These are phyloP conservation scores for Primulina huaijiensis DNA, from an alignment of 257 asterid species.

Conservation along the genomic window DNA sequence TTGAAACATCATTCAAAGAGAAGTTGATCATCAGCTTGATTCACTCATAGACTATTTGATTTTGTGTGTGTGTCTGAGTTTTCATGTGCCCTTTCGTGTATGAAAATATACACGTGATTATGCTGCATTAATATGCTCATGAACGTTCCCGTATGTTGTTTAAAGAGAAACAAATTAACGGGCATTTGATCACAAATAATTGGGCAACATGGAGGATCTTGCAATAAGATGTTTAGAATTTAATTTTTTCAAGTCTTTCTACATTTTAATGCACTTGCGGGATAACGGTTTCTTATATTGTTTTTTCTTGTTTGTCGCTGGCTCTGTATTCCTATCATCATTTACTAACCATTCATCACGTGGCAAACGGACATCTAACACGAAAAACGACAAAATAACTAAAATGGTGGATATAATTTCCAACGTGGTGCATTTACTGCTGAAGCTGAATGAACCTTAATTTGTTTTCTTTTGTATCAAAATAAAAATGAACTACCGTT, in stretches of 20 bases:
- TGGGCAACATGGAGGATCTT: conserved; percentile 10
- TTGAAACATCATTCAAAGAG: background rate
- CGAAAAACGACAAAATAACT: conserved; percentile 7
- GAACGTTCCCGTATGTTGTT: background rate
- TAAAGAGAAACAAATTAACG: background rate
- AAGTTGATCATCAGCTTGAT: background rate
- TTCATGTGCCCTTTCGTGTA: background rate
- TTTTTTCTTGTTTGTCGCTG: background rate
- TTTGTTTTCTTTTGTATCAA: background rate
- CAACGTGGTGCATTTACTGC: background rate
- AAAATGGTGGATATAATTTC: background rate
- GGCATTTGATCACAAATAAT: conserved; percentile 1
- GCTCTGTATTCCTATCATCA: conserved; percentile 10
- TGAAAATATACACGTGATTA: conserved; percentile 13
- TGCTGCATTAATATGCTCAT: conserved; percentile 1
- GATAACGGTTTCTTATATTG: conserved; percentile 1
- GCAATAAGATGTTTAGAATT: conserved; percentile 12
- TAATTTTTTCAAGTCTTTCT: conserved; percentile 7
- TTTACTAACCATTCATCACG: conserved; percentile 13
- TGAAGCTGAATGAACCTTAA: background rate
- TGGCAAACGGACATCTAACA: conserved; percentile 6
- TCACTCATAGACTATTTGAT: background rate
- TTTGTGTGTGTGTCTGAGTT: background rate
- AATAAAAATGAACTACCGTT: background rate
- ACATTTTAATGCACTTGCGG: conserved; percentile 5